phyloP scores from a whole-genome alignment of 1,139 yeast species.

The Saccharomycopsis hybrid region DNA sequence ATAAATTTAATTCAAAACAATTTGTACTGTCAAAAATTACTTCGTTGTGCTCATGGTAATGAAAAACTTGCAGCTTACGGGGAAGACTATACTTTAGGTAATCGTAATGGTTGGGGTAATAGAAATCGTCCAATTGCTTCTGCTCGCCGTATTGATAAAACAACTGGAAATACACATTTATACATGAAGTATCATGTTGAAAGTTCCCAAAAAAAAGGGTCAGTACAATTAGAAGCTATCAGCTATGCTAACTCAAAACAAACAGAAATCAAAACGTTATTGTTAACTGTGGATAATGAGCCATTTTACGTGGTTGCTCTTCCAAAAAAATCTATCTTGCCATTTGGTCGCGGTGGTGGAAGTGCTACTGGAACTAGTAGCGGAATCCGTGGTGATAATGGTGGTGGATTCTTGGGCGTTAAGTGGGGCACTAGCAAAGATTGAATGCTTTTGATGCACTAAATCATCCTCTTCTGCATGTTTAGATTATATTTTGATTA shows the following conservation, averaged over 20 bases:
- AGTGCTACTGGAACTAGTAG: constrained; percentile 32
- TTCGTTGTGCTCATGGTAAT: constrained; percentile 41
- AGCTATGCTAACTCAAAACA: constrained; percentile 54
- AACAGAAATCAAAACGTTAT: constrained; percentile 68
- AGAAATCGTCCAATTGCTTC: constrained; percentile 76
- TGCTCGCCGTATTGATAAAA: constrained; percentile 50
- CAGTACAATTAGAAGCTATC: constrained; percentile 73
- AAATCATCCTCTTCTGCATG: too few species aligned
- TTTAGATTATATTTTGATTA: too few species aligned
- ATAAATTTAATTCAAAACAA: constrained; percentile 69
- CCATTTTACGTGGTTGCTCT: constrained; percentile 71
- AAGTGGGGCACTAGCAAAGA: constrained; percentile 78
- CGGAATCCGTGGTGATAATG: background rate
- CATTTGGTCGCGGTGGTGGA: too few species aligned
- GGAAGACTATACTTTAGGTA: constrained; percentile 40
- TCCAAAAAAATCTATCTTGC: constrained; percentile 30
- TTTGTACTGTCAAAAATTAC: constrained; percentile 48
- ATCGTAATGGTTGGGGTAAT: constrained; percentile 54
- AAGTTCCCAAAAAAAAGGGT: constrained; percentile 52
- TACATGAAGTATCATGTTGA: constrained; percentile 85
- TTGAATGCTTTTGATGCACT: too few species aligned
- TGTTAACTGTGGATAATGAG: constrained; percentile 66
- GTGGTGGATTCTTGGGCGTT: constrained; percentile 65
- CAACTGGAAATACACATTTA: constrained; percentile 63
- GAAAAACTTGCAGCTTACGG: constrained; percentile 79